Evolutionary conservation across 345 rosid genomes (phyloP), one percentile per base, ranked within the genome.

Genomic region (Sonneratia caseolaris): DNA sequence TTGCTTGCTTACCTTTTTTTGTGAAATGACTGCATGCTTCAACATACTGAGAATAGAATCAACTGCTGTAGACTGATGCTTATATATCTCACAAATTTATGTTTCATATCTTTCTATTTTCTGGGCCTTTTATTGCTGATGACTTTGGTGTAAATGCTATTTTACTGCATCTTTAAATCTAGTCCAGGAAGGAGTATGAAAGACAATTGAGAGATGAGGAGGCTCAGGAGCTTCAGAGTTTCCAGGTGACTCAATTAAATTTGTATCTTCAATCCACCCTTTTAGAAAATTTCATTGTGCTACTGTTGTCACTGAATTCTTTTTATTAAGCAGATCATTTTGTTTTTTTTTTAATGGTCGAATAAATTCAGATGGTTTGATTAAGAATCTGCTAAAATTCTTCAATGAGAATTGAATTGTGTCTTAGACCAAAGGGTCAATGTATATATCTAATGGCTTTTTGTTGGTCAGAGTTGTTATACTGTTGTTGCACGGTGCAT

Each of bases 121-220:
- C 36, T 32, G 18, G 66, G 66, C 66, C 66, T 27, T 27, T 32
- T 12, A 27, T 27, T 36, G 32, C 37, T 18, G 70, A 68, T 15
- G 5, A n/a, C 5, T 27, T 37, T 68, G 53, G 37, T 66, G 4
- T 18, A 1, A n/a, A 40, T 40, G 57, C 42, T 27, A 71, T 51
- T 16, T 19, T 70, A 42, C 74, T 48, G 49, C 67, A n/a, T 71
- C 67, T 68, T 56, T n/a, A 40, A 57, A 38, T 69, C 18, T 75
- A 95, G 99, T 85, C 97, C 11, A 90, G 78, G 84, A 91, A 84
- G 76, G 86, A 90, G 75, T 84, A 88, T 72, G 98, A 91, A 75
- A 82, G 70, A 14, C 89, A 82, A 74, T 42, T 94, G 70, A 96
- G 95, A 68, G 81, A 88, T 74, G 92, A 85, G 75, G 98, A 94